Evolutionary conservation across 1,139 yeast genomes (phyloP).

Genomic region (Debaryomycetaceae sp.): DNA sequence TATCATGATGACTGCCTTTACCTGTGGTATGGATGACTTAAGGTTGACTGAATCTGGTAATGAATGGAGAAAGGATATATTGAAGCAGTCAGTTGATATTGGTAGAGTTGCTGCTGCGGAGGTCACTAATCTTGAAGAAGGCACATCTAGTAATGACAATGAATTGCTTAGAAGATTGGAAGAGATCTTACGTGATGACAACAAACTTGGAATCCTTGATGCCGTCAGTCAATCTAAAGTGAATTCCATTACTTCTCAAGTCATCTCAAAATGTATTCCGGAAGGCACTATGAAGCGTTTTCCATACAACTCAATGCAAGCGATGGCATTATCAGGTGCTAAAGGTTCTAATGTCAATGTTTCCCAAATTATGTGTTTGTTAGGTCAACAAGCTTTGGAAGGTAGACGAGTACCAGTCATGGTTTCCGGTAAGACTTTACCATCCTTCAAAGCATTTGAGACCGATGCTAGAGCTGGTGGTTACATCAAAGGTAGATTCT

Average conservation of each 20-base stretch:
- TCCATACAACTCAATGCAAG: conserved; percentile 96
- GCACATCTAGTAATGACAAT: conserved; percentile 57
- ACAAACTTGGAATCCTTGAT: conserved; percentile 89
- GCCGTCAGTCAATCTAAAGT: conserved; percentile 95
- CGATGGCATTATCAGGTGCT: conserved; percentile 99
- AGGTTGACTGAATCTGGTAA: conserved; percentile 91
- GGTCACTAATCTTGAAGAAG: conserved; percentile 74
- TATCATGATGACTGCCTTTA: conserved; percentile 87
- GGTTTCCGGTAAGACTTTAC: conserved; percentile 97
- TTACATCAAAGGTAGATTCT: conserved; percentile 93
- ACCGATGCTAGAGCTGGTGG: conserved; percentile 99
- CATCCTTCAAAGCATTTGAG: conserved; percentile 94
- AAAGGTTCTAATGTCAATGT: conserved; percentile 98
- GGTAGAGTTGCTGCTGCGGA: conserved; percentile 94
- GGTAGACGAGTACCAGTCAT: conserved; percentile 99
- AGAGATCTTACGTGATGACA: conserved; percentile 91
- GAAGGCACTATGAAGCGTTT: conserved; percentile 93
- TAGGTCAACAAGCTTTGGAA: conserved; percentile 98
- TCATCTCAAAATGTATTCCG: conserved; percentile 92
- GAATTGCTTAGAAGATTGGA: conserved; percentile 86
- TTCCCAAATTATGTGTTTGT: conserved; percentile 97
- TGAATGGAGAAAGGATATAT: conserved; percentile 78
- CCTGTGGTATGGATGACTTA: conserved; percentile 99
- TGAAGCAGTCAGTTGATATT: conserved; percentile 70
- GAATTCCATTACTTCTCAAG: conserved; percentile 85